Conservation (phyloP, 2,329 filamentous ascomycete genomes). For the Xylogone sp. region DNA sequence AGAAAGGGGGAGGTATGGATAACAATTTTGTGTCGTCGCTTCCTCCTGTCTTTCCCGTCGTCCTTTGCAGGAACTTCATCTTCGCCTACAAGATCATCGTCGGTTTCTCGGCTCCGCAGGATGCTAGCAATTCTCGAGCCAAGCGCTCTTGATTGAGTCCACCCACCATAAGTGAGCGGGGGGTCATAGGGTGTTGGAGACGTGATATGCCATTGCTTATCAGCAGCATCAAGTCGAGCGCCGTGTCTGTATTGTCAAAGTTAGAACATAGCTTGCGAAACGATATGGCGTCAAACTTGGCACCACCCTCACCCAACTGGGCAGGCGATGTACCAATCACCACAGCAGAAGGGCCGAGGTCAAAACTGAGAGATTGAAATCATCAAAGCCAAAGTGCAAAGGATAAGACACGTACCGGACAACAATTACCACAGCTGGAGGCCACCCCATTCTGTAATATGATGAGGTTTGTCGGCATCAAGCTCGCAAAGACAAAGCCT, state of each 20-base stretch:
- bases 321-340: neutral
- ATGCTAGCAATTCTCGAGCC: constrained; percentile 81
- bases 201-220: constrained; percentile 91
- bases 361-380: neutral
- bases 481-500: neutral
- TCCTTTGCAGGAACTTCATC: constrained; percentile 18
- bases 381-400: neutral
- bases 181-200: constrained; percentile 95
- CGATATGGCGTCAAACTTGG: neutral
- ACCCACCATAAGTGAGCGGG: constrained; percentile 90
- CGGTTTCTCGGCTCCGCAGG: constrained; percentile 47
- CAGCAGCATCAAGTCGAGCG: constrained; percentile 87
- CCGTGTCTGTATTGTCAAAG: constrained; percentile 63
- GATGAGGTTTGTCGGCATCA: constrained; percentile 11
- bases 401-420: constrained; percentile 37
- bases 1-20: constrained; percentile 94
- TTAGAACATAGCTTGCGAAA: neutral
- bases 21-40: constrained; percentile 69
- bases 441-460: constrained; percentile 35
- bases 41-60: constrained; percentile 32
- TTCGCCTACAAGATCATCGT: constrained; percentile 4
- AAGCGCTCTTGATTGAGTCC: constrained; percentile 79
- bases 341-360: neutral
- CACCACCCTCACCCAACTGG: no score
- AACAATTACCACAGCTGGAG: constrained; percentile 47